A percentile compares a stretch with the other conserved stretches of the same genome.
phyloP scores from a whole-genome alignment of 306 rosid genomes.

The Cicer yamashitae region DNA sequence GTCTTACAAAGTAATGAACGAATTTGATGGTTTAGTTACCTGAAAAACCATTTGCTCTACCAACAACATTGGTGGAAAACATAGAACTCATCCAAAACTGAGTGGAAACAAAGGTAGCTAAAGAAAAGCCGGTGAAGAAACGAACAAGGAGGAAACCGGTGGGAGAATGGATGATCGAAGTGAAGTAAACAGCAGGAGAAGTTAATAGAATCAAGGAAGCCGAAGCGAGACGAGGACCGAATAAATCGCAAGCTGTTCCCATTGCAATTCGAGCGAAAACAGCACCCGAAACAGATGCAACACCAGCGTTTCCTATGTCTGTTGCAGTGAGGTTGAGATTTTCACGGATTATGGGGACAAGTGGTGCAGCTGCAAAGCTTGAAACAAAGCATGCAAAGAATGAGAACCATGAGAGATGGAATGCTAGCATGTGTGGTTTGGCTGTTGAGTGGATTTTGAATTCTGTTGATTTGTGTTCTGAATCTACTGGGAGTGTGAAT shows the following conservation, averaged over 20 bases:
- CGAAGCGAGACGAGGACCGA: constrained; percentile 84
- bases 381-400: constrained; percentile 86
- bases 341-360: constrained; percentile 80
- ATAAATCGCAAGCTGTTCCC: constrained; percentile 87
- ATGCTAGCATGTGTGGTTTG: constrained; percentile 89
- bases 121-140: constrained; percentile 87
- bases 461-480: constrained; percentile 79
- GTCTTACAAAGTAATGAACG: no score
- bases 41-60: constrained; percentile 71
- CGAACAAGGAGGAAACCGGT: constrained; percentile 68
- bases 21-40: constrained; percentile 27
- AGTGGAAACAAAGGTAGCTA: constrained; percentile 86
- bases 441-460: constrained; percentile 69
- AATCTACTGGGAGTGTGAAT: constrained; percentile 73
- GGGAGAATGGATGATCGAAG: constrained; percentile 61
- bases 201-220: constrained; percentile 72
- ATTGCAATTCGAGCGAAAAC: constrained; percentile 80
- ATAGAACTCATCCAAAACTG: constrained; percentile 98
- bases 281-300: constrained; percentile 86
- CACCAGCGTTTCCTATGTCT: constrained; percentile 93
- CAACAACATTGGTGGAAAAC: constrained; percentile 79
- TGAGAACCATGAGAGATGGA: constrained; percentile 84
- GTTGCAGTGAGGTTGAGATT: constrained; percentile 84
- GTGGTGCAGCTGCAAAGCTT: constrained; percentile 80
- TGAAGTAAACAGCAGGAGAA: constrained; percentile 70